phyloP scores from a whole-genome alignment of 345 rosid species.

The Salix exigua region DNA sequence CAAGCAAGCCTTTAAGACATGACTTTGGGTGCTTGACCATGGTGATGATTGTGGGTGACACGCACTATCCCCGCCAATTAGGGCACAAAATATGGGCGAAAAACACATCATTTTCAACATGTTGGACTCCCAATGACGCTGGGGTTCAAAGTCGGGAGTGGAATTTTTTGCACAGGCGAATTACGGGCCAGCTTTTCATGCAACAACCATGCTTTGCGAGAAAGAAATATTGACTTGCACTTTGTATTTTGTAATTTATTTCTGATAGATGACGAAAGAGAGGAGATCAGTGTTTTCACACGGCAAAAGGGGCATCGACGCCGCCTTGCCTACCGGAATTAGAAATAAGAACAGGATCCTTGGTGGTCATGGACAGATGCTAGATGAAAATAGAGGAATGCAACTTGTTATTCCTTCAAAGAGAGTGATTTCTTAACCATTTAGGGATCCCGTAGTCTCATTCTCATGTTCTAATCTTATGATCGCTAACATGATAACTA shows the following conservation, averaged over 20 bases:
- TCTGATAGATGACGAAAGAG: not conserved
- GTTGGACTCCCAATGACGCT: not conserved
- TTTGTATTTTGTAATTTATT: not conserved
- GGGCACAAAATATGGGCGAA: not conserved
- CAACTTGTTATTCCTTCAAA: not conserved
- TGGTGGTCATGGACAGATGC: not conserved
- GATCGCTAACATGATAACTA: too few relatives aligned
- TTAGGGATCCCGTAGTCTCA: too few relatives aligned
- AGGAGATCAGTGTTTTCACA: not conserved
- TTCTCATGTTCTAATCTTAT: too few relatives aligned
- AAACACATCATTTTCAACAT: slow-evolving; percentile 6
- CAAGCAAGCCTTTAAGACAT: not conserved
- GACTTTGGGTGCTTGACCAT: not conserved
- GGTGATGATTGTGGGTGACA: slow-evolving; percentile 6
- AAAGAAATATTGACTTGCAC: not conserved
- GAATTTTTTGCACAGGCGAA: not conserved
- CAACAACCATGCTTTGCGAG: not conserved
- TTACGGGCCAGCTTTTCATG: not conserved
- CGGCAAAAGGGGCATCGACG: not conserved
- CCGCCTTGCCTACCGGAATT: not conserved
- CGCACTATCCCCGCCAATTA: slow-evolving; percentile 14
- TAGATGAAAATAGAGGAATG: not conserved
- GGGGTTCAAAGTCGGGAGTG: not conserved
- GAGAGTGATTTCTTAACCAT: not conserved
- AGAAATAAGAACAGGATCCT: not conserved